Evolutionary conservation across 2,329 filamentous ascomycete genomes (phyloP), one percentile per base, ranked within the genome.

Genomic region (Neodidymelliopsis sp.): DNA sequence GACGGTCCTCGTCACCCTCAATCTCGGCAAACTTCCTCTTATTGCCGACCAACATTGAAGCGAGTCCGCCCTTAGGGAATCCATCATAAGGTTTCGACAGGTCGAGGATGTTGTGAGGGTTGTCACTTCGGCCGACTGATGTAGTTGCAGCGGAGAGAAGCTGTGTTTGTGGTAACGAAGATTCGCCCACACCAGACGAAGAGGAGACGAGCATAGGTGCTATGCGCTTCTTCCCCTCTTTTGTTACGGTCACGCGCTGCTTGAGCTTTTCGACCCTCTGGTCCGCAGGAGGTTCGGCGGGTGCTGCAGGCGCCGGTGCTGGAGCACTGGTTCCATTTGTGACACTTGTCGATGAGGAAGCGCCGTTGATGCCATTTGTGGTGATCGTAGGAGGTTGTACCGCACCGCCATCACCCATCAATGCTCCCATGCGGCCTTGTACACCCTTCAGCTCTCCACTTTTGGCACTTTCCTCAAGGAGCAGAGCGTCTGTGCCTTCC

Each of bases 161-260:
- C 64, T 95, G 90, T 16, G 91, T 89, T 66, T 96, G 90, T 1
- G 93, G 93, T 10, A 97, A 77, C 12, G 92, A 96, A 0, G 92
- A 95, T 65, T 92, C 87, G 9, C 90, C 90, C 1, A 88, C 89
- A 2, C 90, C 91, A 7, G 92, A 93, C 0, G 91, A 91, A 0
- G 93, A 96, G 2, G 78, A 80, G 6, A 99, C 90, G 10, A 99
- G 80, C 56, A 99, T 79, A 2, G 94, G 94, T 4, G 91, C 90
- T 45, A 99, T 93, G 44, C 94, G 84, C 76, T 99, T 99, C 76
- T 94, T 97, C 22, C 94, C 94, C 59, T 99, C 93, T 70, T 97
- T 97, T 0, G 91, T 96, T 52, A 97, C 87, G 0, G 93, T 97
- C 3, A 97, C 92, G 41, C 94, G 84, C 54, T 93, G 90, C 74